Evolutionary conservation across 495 filamentous ascomycete species (phyloP).

Genomic region (Clohesyomyces aquaticus): DNA sequence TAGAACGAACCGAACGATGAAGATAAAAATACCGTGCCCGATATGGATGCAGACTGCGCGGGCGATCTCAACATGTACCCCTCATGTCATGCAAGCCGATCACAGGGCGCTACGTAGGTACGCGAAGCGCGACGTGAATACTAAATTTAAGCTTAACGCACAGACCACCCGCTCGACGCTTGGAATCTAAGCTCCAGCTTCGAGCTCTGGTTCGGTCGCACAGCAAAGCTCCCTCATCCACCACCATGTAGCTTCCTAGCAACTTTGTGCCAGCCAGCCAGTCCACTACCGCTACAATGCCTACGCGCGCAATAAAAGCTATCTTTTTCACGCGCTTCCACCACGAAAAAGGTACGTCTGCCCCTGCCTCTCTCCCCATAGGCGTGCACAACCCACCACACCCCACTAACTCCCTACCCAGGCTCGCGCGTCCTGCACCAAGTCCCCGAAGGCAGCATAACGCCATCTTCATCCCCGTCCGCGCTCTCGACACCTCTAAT

Average conservation of each 20-base stretch:
- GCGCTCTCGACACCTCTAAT: slow-evolving; percentile 68
- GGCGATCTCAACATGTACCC: too few relatives aligned
- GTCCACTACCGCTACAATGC: slow-evolving; percentile 17
- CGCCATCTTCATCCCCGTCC: slow-evolving; percentile 55
- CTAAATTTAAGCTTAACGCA: slow-evolving; percentile 16
- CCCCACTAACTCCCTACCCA: slow-evolving; percentile 46
- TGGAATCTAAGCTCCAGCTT: too few relatives aligned
- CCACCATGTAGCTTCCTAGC: not conserved
- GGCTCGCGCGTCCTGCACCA: slow-evolving; percentile 81
- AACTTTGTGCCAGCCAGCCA: not conserved
- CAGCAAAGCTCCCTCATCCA: not conserved
- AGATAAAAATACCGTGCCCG: too few relatives aligned
- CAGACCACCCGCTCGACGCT: slow-evolving; percentile 3
- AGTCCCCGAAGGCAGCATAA: slow-evolving; percentile 74
- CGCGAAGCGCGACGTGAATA: slow-evolving; percentile 2
- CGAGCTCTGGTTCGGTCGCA: not conserved
- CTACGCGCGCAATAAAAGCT: slow-evolving; percentile 74
- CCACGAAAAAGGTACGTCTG: slow-evolving; percentile 72
- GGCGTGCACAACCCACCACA: too few relatives aligned
- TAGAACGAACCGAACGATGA: too few relatives aligned
- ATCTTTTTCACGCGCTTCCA: slow-evolving; percentile 97
- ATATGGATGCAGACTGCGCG: too few relatives aligned
- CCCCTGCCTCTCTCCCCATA: slow-evolving; percentile 6
- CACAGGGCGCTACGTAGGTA: too few relatives aligned
- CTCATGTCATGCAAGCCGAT: too few relatives aligned